Base-by-base conservation (phyloP, 2,329 filamentous ascomycete species). In the Albophoma yamanashiensis region DNA sequence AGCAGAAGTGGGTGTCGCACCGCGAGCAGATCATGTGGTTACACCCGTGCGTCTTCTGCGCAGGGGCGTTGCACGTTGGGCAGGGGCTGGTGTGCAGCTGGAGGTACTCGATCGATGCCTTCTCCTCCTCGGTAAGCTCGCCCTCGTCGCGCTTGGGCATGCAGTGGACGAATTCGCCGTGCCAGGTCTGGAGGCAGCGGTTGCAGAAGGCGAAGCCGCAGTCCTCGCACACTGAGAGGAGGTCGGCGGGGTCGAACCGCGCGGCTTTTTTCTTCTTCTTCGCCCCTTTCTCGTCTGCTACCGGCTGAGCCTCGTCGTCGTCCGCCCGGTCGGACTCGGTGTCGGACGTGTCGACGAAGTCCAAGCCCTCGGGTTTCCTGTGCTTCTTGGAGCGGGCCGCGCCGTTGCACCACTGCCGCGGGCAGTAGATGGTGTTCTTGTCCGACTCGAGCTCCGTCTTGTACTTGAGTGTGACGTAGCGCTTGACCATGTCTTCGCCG, bases 21-120 rank as follows among this genome's bases (percentile, higher is more conserved):
- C 90, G 87, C 72, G 88, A 91, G 75, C 93, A 97, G 57, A 88
- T 89, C 92, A 97, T 97, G 74, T 97, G 92, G 73, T 97, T 97
- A 79, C 94, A 99, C 45, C 94, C 94, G 69, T 90, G 86, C 1
- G 89, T 91, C 78, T 99, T 99, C 71, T 96, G 91, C 27, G 88
- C 88, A 0, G 91, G 91, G 1, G 89, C 87, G 38, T 81, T 85
- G 75, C 94, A 99, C 4, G 91, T 93, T 14, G 94, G 92, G 70
- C 94, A 99, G 1, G 89, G 86, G 14, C 91, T 91, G 0, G 92
- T 95, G 75, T 96, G 87, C 63, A 85, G 75, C 56, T 84, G 80
- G 66, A 99, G 80, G 70, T 96, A 99, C 61, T 94, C 89, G 64
- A 94, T 80, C 2, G 90, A 92, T 0, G 91, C 91, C 69, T 91